Evolutionary conservation across 2,329 filamentous ascomycete genomes (phyloP).

Genomic region (Colletotrichum incanum): DNA sequence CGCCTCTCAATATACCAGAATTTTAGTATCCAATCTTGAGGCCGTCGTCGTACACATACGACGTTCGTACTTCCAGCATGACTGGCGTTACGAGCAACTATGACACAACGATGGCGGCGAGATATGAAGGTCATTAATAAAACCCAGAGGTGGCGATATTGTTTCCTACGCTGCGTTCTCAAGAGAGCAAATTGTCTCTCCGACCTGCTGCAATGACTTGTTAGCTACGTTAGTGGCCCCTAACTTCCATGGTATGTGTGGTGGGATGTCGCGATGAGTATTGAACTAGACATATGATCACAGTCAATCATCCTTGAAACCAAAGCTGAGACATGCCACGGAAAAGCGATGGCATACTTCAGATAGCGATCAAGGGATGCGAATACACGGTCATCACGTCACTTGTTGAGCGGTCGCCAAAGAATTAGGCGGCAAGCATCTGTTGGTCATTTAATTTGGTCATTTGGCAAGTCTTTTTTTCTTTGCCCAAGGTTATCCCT

Average conservation of each 20-base stretch:
- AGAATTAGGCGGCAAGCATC: constrained; percentile 18
- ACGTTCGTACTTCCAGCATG: background rate
- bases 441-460: constrained; percentile 47
- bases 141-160: too few species aligned
- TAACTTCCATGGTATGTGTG: constrained; percentile 61
- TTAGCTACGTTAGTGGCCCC: constrained; percentile 81
- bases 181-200: too few species aligned
- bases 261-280: constrained; percentile 80
- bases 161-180: too few species aligned
- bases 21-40: background rate
- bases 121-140: too few species aligned
- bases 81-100: too few species aligned
- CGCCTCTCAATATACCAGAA: background rate
- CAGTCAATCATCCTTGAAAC: constrained; percentile 80
- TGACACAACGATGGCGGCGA: too few species aligned
- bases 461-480: constrained; percentile 47
- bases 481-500: constrained; percentile 46
- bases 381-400: background rate
- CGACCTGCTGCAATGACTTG: constrained; percentile 55
- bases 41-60: background rate
- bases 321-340: constrained; percentile 88
- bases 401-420: background rate
- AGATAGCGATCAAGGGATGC: constrained; percentile 83
- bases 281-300: constrained; percentile 55
- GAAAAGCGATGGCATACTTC: constrained; percentile 76